Evolutionary conservation across 495 filamentous ascomycete genomes (phyloP).

Genomic region (Tuber indicum): DNA sequence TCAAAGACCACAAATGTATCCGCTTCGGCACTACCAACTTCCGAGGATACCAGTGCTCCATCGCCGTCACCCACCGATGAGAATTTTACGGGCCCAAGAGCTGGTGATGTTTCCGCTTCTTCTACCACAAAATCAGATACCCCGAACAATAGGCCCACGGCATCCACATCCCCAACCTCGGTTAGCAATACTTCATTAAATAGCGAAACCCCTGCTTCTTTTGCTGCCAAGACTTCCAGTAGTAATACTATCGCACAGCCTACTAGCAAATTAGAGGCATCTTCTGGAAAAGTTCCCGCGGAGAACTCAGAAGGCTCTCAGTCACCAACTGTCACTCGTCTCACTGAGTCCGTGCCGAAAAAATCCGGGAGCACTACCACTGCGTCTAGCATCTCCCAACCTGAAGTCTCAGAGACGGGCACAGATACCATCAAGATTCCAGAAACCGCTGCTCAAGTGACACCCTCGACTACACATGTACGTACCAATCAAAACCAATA

Average conservation of each 20-base stretch:
- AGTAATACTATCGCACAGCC: not conserved
- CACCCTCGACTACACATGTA: not conserved
- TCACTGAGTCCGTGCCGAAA: not conserved
- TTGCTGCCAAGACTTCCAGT: not conserved
- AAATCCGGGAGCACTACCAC: not conserved
- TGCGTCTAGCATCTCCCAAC: not conserved
- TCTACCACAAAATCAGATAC: not conserved
- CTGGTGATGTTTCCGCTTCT: not conserved
- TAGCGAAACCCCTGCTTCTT: not conserved
- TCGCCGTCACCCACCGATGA: not conserved
- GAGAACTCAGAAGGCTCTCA: not conserved
- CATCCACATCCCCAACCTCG: not conserved
- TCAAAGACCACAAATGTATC: not conserved
- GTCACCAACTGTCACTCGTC: not conserved
- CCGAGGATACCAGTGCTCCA: not conserved
- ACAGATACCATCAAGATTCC: not conserved
- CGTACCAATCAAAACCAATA: not conserved
- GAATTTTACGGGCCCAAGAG: not conserved
- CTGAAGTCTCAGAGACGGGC: not conserved
- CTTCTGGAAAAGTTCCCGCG: not conserved
- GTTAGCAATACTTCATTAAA: not conserved
- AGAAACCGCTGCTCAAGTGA: not conserved
- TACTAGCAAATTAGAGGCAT: not conserved
- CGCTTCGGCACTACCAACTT: not conserved
- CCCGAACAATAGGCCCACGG: not conserved